Evolutionary conservation across 306 rosid species (phyloP), one percentile per base, ranked within the genome.

Genomic region (Cicer cuneatum): DNA sequence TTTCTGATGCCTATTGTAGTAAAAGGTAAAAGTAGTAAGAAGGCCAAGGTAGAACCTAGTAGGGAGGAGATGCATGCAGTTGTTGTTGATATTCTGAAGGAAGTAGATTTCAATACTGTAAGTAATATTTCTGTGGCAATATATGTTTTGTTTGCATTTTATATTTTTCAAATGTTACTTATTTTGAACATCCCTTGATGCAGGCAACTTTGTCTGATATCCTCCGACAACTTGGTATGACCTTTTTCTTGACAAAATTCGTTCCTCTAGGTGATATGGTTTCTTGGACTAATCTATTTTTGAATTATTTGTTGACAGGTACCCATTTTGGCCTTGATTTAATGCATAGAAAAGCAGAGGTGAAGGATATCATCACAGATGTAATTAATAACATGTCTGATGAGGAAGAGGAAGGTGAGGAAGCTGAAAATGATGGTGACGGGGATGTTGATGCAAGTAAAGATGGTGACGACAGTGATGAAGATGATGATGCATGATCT

Each of bases 121-220:
- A 89, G 98, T 76, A 38, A 16, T 67, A 33, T 19, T 72, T 60
- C 19, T 63, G 48, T n/a, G 15, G 69, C 45, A 21, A 18, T 58
- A 8, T 13, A 5, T 39, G 2, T 38, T 29, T 58, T 61, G 57
- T 15, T 72, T 81, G 52, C 48, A 46, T 69, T 56, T 81, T 16
- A 15, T 15, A 18, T 14, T 65, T 71, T 7, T 24, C 29, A 21
- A 16, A n/a, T 37, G 7, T 73, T 39, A 38, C 41, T 13, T 63
- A 47, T 56, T 61, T 49, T 37, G 10, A 75, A 19, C 63, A 56
- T 72, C 10, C 60, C 12, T 43, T 64, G 65, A 8, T 90, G 86
- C 96, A 95, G 99, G 98, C 99, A 47, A 92, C 99, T 61, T 83
- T 95, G 80, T 95, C 98, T 9, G 98, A 95, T 75, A 95, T 95